Percentiles rank a stretch among this genome's conserved stretches.
Evolutionary conservation across 1,139 yeast genomes (phyloP).

Genomic region (Candida sojae): DNA sequence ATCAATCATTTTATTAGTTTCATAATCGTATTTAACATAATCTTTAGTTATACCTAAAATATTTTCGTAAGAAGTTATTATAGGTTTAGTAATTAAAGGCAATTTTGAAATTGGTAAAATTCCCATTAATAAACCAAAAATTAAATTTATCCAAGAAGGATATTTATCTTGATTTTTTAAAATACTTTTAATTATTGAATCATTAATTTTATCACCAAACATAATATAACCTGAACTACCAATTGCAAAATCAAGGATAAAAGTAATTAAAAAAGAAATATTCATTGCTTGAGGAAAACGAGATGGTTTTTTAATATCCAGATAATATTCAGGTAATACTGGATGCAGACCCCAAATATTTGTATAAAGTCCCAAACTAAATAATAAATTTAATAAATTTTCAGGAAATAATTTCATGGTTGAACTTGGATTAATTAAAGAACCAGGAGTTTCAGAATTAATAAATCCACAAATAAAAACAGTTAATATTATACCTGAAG

Average conservation of each 20-base stretch:
- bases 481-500: slow-evolving; percentile 60
- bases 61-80: slow-evolving; percentile 42
- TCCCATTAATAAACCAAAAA: slow-evolving; percentile 39
- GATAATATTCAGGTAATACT: slow-evolving; percentile 75
- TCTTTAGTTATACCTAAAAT: slow-evolving; percentile 17
- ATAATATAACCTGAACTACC: slow-evolving; percentile 42
- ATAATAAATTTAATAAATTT: slow-evolving; percentile 47
- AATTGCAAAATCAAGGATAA: slow-evolving; percentile 32
- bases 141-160: slow-evolving; percentile 32
- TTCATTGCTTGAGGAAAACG: slow-evolving; percentile 31
- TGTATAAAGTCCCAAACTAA: slow-evolving; percentile 75
- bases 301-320: slow-evolving; percentile 81
- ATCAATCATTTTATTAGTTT: slow-evolving; percentile 7
- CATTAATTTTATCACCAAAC: slow-evolving; percentile 40
- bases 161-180: slow-evolving; percentile 32
- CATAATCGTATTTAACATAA: slow-evolving; percentile 7
- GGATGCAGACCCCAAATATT: slow-evolving; percentile 94
- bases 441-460: slow-evolving; percentile 62
- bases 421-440: slow-evolving; percentile 55
- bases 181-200: slow-evolving; percentile 41
- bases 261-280: slow-evolving; percentile 36
- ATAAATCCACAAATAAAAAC: slow-evolving; percentile 65
- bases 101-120: slow-evolving; percentile 42
- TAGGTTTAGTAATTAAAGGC: slow-evolving; percentile 42
- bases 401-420: slow-evolving; percentile 52